phyloP scores from a whole-genome alignment of 768 basidiomycete genomes.

The Termitomyces sp. region DNA sequence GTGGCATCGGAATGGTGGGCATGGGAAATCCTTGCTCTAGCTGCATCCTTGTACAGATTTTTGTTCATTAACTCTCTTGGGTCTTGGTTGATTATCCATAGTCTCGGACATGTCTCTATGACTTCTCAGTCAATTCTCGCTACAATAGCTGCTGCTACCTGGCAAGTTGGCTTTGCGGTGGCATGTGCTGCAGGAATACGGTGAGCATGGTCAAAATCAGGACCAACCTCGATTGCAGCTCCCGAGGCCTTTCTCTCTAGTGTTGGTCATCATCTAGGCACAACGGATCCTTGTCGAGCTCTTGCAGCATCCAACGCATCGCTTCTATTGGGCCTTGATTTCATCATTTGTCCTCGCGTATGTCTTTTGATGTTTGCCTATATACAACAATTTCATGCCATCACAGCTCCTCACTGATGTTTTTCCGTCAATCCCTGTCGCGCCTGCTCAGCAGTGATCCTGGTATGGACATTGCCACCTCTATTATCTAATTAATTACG shows the following conservation, averaged over 20 bases:
- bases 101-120: conserved; percentile 70
- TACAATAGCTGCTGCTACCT: conserved; percentile 65
- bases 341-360: not conserved
- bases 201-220: conserved; percentile 29
- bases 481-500: not conserved
- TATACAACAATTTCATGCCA: not conserved
- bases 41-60: conserved; percentile 29
- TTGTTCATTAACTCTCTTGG: not conserved
- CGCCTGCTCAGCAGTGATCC: not conserved
- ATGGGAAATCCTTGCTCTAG: conserved; percentile 8
- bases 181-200: conserved; percentile 79
- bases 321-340: not conserved
- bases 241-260: not conserved
- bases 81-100: conserved; percentile 17
- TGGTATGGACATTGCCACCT: not conserved
- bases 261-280: conserved; percentile 9
- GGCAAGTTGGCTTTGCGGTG: conserved; percentile 77
- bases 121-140: conserved; percentile 86
- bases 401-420: not conserved
- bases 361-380: not conserved
- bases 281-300: conserved; percentile 1
- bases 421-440: not conserved
- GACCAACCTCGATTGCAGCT: not conserved
- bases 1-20: conserved; percentile 57
- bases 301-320: not conserved